Evolutionary conservation across 1,139 yeast genomes (phyloP), one percentile per base, ranked within the genome.

Genomic region (Arxiozyma bovina): DNA sequence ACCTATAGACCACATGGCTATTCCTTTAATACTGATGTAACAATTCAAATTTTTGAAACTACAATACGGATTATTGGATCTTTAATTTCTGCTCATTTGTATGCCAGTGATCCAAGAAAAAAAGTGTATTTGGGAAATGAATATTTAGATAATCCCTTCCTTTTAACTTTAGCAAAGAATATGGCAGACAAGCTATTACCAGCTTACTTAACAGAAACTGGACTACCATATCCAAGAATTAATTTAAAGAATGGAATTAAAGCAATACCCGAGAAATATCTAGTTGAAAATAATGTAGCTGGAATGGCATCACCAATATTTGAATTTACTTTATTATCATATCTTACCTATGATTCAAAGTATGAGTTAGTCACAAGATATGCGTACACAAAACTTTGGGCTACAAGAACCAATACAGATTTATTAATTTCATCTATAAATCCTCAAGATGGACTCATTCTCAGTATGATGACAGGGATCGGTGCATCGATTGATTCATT

Each of bases 401-500:
- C 77, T 3, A 73, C 82, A 9, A 74, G 91, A 57, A 80, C 87
- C 60, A 65, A 70, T 1, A 66, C 87, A 15, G 82, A 87, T 61
- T 72, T 91, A 30, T 67, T 91, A 11, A 95, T 96, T 1, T 86
- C 87, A 88, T 78, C 93, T 0, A 73, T 90, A 11, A 84, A 85
- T 59, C 86, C 93, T 0, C 62, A 74, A 1, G 70, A 79, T 0
- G 81, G 80, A 40, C 65, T 69, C 42, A 83, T 90, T 82, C 72
- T 74, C 45, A 85, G 85, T 54, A 69, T 78, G 0, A 72, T 83
- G 46, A 80, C 93, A 0, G 96, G 97, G 0, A 77, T 87, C 11
- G 98, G 98, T 0, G 97, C 98, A 0, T 86, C 96, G 2, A 80
- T 88, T n/a, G 98, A 91, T 70, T 89, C 96, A 0, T 88, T 87